Evolutionary conservation across 2,329 filamentous ascomycete species (phyloP).

Genomic region (Leptoxyphium fumago): DNA sequence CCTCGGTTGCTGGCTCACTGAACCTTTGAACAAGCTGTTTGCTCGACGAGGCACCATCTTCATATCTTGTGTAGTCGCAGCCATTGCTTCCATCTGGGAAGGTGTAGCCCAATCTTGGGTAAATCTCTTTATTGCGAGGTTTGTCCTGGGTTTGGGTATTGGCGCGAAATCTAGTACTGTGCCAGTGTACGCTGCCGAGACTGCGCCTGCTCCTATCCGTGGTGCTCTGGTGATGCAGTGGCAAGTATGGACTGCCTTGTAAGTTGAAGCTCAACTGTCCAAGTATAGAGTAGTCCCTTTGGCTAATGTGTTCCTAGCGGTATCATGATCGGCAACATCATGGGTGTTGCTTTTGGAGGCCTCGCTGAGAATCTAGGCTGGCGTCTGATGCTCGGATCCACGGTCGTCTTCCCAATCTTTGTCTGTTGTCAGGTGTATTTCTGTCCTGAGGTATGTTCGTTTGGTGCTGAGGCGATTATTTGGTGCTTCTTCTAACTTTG

Average conservation of each 20-base stretch:
- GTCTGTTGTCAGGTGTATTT: constrained; percentile 13
- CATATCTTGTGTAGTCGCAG: constrained; percentile 33
- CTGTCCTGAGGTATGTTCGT: constrained; percentile 19
- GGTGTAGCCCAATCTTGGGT: constrained; percentile 27
- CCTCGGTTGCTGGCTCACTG: constrained; percentile 34
- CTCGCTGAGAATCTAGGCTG: constrained; percentile 22
- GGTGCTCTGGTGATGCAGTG: constrained; percentile 7
- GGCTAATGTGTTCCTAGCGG: constrained; percentile 10
- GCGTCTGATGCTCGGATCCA: constrained; percentile 26
- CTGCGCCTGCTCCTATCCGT: constrained; percentile 4
- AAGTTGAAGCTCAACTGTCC: background rate
- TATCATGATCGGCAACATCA: constrained; percentile 21
- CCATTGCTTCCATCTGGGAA: constrained; percentile 28
- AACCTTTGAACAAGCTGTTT: constrained; percentile 44
- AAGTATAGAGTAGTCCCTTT: no score
- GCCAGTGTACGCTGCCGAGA: constrained; percentile 65
- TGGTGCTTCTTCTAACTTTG: background rate
- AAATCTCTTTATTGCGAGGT: constrained; percentile 42
- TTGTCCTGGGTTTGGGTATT: constrained; percentile 52
- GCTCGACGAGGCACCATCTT: constrained; percentile 53
- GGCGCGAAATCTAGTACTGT: constrained; percentile 43
- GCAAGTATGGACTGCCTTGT: constrained; percentile 4
- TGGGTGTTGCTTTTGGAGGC: constrained; percentile 13
- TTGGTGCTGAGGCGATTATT: background rate
- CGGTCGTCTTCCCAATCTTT: constrained; percentile 6